A percentile compares a stretch with the other conserved stretches of the same genome.
phyloP scores from a whole-genome alignment of 1,139 yeast species.

The Saccharomycopsis crataegensis region DNA sequence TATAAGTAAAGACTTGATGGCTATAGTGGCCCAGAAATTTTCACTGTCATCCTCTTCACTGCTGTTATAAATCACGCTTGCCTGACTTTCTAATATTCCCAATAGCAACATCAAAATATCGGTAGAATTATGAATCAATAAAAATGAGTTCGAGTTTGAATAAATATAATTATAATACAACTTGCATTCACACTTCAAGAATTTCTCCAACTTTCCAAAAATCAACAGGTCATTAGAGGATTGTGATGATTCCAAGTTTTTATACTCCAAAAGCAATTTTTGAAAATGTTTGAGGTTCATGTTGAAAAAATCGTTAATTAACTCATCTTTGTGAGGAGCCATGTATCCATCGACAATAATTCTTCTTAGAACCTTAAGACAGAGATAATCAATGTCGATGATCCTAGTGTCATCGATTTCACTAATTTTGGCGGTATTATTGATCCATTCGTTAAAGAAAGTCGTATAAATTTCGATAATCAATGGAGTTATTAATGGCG shows the following conservation, averaged over 20 bases:
- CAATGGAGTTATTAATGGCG: conserved; percentile 53
- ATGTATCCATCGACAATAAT: conserved; percentile 59
- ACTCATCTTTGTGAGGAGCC: conserved; percentile 6
- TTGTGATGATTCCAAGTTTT: conserved; percentile 32
- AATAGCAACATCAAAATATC: conserved; percentile 54
- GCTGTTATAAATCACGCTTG: conserved; percentile 45
- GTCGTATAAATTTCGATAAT: conserved; percentile 52
- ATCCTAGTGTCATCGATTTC: conserved; percentile 34
- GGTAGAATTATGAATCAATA: conserved; percentile 57
- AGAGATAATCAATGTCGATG: conserved; percentile 69
- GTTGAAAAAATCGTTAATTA: conserved; percentile 43
- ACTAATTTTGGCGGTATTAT: conserved; percentile 14
- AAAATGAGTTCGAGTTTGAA: conserved; percentile 62
- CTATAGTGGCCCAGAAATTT: conserved; percentile 69
- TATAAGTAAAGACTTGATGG: conserved; percentile 62
- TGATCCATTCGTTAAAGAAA: conserved; percentile 59
- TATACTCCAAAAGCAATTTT: conserved; percentile 46
- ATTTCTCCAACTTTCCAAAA: conserved; percentile 54
- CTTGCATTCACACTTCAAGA: conserved; percentile 70
- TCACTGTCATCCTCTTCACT: conserved; percentile 44
- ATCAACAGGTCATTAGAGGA: neutral
- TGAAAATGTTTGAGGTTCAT: conserved; percentile 55
- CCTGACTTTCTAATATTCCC: conserved; percentile 53
- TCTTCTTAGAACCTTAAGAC: conserved; percentile 68
- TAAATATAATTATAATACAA: conserved; percentile 51